Evolutionary conservation across 768 basidiomycete genomes (phyloP).

Genomic region (Serendipita vermifera): DNA sequence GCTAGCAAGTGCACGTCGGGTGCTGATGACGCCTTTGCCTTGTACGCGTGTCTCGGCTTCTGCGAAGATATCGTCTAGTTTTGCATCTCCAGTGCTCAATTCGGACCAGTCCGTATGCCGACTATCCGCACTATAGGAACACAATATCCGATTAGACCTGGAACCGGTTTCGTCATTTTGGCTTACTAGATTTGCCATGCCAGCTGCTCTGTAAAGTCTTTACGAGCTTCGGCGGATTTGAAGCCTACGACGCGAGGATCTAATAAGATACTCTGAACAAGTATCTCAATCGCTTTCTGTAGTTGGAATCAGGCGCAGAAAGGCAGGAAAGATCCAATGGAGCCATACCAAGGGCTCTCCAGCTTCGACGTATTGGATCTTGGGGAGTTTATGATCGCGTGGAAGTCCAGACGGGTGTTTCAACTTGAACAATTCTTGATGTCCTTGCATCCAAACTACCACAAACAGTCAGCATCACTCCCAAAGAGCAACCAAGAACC

Average conservation of each 20-base stretch:
- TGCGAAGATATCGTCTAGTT: background rate
- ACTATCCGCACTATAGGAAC: background rate
- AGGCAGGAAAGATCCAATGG: background rate
- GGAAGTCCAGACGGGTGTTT: conserved; percentile 5
- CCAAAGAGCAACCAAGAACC: background rate
- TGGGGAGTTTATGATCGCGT: background rate
- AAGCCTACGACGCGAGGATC: background rate
- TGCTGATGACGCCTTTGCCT: background rate
- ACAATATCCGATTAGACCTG: conserved; percentile 1
- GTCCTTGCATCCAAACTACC: conserved; percentile 2
- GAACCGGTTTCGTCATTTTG: background rate
- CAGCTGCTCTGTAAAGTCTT: conserved; percentile 3
- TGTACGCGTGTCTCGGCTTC: background rate
- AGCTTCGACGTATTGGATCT: conserved; percentile 2
- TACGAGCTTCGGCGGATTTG: background rate
- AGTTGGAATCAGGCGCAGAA: background rate
- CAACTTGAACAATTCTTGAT: conserved; percentile 2
- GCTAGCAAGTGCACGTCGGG: background rate
- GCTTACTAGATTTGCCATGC: conserved; percentile 5
- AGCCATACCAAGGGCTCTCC: conserved; percentile 3
- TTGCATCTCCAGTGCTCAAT: background rate
- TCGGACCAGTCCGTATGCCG: background rate
- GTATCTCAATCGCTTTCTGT: conserved; percentile 1
- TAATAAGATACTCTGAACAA: background rate
- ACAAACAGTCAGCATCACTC: too few species aligned